Conservation (phyloP, 805 yeast genomes). For the Blastobotrys parvus region DNA sequence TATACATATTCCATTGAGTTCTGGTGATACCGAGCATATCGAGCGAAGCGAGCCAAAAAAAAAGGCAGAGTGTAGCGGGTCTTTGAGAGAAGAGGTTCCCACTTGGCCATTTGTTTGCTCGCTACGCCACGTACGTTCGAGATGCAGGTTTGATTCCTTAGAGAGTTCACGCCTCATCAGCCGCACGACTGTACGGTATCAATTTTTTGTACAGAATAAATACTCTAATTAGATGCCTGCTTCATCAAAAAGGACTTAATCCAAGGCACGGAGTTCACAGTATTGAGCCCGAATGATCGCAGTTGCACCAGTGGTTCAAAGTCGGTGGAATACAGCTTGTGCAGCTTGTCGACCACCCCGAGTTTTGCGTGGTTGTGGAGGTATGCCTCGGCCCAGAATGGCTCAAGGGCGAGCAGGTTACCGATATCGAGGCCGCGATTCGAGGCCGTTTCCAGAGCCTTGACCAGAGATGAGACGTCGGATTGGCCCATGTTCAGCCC, state of each 20-base stretch:
- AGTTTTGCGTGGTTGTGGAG: constrained; percentile 70
- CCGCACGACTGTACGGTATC: no score
- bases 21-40: no score
- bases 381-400: constrained; percentile 77
- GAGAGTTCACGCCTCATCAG: no score
- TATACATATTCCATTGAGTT: no score
- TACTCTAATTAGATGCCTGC: constrained; percentile 33
- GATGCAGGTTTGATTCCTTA: no score
- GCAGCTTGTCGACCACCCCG: constrained; percentile 87
- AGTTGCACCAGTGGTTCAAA: constrained; percentile 64
- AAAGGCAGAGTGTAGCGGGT: no score
- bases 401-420: constrained; percentile 67
- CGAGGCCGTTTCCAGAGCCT: constrained; percentile 61
- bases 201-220: background rate
- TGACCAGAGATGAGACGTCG: constrained; percentile 68
- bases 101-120: no score
- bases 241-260: constrained; percentile 64
- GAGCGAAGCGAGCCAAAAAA: no score
- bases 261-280: constrained; percentile 53
- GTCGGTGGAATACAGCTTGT: constrained; percentile 74
- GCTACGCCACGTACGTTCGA: no score
- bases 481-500: constrained; percentile 97
- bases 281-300: constrained; percentile 67
- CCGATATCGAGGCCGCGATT: constrained; percentile 86
- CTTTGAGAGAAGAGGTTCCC: no score